Percentiles rank a stretch among this genome's conserved stretches.
phyloP scores from a whole-genome alignment of 345 rosid genomes.

The Syzygium aromaticum region DNA sequence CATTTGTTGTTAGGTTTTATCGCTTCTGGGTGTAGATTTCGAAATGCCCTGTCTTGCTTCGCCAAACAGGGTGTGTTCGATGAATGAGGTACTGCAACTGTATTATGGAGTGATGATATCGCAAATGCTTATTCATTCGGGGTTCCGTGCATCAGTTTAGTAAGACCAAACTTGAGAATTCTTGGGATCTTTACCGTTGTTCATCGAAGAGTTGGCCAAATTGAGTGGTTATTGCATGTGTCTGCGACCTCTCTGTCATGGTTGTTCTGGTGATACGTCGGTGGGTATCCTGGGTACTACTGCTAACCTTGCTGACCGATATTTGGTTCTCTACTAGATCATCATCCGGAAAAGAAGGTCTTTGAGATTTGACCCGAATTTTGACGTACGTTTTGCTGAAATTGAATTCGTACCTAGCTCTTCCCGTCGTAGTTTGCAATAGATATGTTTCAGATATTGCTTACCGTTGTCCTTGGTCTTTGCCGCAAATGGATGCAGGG shows the following conservation, averaged over 20 bases:
- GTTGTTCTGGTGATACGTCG: not conserved
- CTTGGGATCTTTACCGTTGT: not conserved
- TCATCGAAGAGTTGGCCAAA: not conserved
- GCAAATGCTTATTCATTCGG: not conserved
- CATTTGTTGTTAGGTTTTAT: not conserved
- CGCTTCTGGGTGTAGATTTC: not conserved
- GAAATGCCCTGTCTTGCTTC: not conserved
- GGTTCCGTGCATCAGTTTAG: not conserved
- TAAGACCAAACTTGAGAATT: not conserved
- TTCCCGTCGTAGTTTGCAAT: not conserved
- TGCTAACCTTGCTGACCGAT: not conserved
- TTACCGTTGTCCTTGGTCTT: not conserved
- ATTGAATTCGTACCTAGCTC: not conserved
- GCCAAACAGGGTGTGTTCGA: not conserved
- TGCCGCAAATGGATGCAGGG: constrained; percentile 37
- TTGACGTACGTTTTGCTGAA: not conserved
- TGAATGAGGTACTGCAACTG: not conserved
- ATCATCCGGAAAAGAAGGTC: not conserved
- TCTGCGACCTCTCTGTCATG: not conserved
- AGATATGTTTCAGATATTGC: not conserved
- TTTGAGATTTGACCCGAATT: not conserved
- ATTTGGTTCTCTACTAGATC: not conserved
- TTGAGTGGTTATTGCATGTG: not conserved
- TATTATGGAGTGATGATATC: not conserved
- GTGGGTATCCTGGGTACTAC: not conserved